Evolutionary conservation across 129 eudicot species (phyloP), one percentile per base, ranked within the genome.

Genomic region (Flaveria sonorensis): DNA sequence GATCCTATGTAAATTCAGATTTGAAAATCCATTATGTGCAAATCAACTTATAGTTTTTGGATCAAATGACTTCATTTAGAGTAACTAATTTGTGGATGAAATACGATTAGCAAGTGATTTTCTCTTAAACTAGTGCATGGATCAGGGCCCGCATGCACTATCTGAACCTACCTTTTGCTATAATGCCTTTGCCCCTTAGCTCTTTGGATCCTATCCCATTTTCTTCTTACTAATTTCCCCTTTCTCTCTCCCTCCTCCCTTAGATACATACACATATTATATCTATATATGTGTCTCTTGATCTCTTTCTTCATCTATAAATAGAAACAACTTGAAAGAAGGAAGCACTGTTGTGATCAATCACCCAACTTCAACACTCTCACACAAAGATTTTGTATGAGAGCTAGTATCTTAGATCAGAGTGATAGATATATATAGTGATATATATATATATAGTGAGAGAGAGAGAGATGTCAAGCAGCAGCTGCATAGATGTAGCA

Each of bases 201-300:
- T 67, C 89, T 83, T 86, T 77, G 87, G 89, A 83, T 83, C 83
- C 85, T 86, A 68, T 77, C 85, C 82, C 82, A 76, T 75, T 69
- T 75, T 19, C 84, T 77, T 68, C 72, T 75, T 72, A 72, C 36
- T 72, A 57, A 59, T 73, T 80, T 64, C 68, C 71, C 59, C 75
- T 68, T 67, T 61, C 62, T 82, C 70, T 80, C 78, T 32, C 84
- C 75, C 85, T 50, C 77, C 50, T 11, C 50, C 50, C 50, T 45
- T 11, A 55, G 9, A 72, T 65, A 72, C 24, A 80, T 26, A 79
- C 57, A 64, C 50, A 70, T 62, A 32, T 71, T 43, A 80, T 80
- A 78, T 78, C 68, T 80, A 40, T 72, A 72, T 66, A 73, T 56
- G 48, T 81, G 70, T 74, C 66, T 81, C 73, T 79, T 71, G 77